phyloP scores from a whole-genome alignment of 352 stramenopile genomes.

The Phytophthora niederhauseri region DNA sequence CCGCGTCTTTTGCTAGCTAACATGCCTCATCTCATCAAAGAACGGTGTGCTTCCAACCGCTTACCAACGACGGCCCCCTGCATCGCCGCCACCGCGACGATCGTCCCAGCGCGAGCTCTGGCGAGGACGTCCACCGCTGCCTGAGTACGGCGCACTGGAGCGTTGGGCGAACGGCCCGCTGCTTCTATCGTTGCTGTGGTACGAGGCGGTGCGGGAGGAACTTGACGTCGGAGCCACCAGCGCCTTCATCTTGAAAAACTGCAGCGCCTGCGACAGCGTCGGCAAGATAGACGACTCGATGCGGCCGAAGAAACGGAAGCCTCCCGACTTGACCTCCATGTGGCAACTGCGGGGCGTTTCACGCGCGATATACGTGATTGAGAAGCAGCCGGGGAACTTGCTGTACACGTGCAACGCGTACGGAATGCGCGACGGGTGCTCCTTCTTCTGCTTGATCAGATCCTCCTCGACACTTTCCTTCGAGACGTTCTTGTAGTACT shows the following conservation, averaged over 20 bases:
- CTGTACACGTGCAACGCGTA: constrained; percentile 87
- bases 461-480: constrained; percentile 86
- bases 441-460: constrained; percentile 91
- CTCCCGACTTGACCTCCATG: constrained; percentile 87
- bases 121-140: constrained; percentile 54
- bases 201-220: constrained; percentile 49
- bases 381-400: constrained; percentile 90
- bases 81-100: constrained; percentile 50
- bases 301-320: constrained; percentile 87
- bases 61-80: constrained; percentile 37
- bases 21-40: constrained; percentile 7
- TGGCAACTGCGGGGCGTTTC: constrained; percentile 87
- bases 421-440: constrained; percentile 79
- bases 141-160: constrained; percentile 40
- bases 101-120: constrained; percentile 77
- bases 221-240: constrained; percentile 56
- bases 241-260: constrained; percentile 93
- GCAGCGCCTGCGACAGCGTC: constrained; percentile 76
- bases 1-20: background rate
- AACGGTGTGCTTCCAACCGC: background rate
- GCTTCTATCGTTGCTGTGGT: constrained; percentile 50
- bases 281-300: constrained; percentile 88
- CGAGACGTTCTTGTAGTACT: constrained; percentile 79
- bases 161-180: constrained; percentile 72
- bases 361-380: constrained; percentile 88